Evolutionary conservation across 495 filamentous ascomycete genomes (phyloP), one percentile per base, ranked within the genome.

Genomic region (Tuber calosporum): DNA sequence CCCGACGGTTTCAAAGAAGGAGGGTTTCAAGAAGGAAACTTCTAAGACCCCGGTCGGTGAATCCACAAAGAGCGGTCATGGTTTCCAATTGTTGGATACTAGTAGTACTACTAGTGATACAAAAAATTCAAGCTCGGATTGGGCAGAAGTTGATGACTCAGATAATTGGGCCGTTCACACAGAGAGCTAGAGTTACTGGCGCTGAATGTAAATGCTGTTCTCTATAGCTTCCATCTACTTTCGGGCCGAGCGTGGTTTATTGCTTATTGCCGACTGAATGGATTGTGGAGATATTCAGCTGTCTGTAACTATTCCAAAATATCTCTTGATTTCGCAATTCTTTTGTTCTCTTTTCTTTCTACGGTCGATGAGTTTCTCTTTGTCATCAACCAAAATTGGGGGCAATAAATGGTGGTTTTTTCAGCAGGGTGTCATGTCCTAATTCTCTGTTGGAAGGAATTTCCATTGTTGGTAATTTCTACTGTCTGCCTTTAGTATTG

Each of bases 131-230:
- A 77, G 74, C 36, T 78, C 77, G 5, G 80, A 82, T 66, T 82
- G 80, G 80, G 73, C 74, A 53, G 70, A 79, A 26, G 75, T 81
- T 53, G 80, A 82, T 58, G 76, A 81, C 66, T 71, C 76, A 37
- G 79, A 81, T 26, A 79, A 81, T 48, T 80, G 79, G 79, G 79
- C 76, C 38, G 79, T 80, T 72, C 79, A 81, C 45, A 79, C 79
- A 17, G 79, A 80, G 42, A 67, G 72, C 30, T 80, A 77, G 67
- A n/a, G 30, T n/a, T 40, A 48, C 17, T 15, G 68, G 34, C 22
- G 72, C 48, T 20, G 66, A 37, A 38, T 37, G 43, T 69, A 38
- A 67, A n/a, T 66, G 41, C 36, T 43, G 40, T 71, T 70, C 68
- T 71, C 42, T 73, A 72, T 75, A 75, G 69, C 26, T 53, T 69